These are phyloP conservation scores for Scedosporium minutisporum DNA, from an alignment of 2,329 filamentous ascomycete species.

Conservation along the genomic window DNA sequence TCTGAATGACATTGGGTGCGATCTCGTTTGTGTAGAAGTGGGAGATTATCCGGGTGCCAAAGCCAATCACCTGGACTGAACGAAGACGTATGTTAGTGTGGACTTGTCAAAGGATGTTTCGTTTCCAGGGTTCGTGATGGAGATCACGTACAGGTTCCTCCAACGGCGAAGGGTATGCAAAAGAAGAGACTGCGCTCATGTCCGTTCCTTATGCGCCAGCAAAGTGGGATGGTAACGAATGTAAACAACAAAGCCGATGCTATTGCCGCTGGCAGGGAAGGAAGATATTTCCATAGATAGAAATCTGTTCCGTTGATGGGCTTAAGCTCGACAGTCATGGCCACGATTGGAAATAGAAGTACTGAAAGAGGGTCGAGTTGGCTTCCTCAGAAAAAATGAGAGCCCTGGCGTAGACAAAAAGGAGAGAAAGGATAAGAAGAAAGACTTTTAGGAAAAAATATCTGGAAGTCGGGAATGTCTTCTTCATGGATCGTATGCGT, in stretches of 20 bases:
- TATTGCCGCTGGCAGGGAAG: not conserved
- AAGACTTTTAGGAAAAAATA: too few species aligned
- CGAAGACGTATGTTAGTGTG: not conserved
- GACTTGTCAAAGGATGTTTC: not conserved
- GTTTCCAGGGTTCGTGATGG: not conserved
- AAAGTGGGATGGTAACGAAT: not conserved
- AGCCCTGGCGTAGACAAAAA: too few species aligned
- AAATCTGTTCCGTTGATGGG: not conserved
- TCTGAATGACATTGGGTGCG: conserved; percentile 28
- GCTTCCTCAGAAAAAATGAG: too few species aligned
- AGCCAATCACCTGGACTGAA: conserved; percentile 14
- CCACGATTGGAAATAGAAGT: too few species aligned
- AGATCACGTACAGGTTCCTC: not conserved
- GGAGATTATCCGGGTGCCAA: conserved; percentile 5
- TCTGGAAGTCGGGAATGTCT: too few species aligned
- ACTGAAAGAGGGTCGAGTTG: too few species aligned
- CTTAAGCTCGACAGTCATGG: not conserved
- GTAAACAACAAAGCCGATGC: not conserved
- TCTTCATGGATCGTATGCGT: too few species aligned
- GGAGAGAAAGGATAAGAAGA: too few species aligned
- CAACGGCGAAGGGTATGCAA: not conserved
- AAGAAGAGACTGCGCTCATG: not conserved
- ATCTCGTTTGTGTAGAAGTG: conserved; percentile 20
- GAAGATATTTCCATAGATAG: not conserved
- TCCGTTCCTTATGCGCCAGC: not conserved